phyloP scores from a whole-genome alignment of 1,284 basidiomycete genomes.

The Trametes hirsuta region DNA sequence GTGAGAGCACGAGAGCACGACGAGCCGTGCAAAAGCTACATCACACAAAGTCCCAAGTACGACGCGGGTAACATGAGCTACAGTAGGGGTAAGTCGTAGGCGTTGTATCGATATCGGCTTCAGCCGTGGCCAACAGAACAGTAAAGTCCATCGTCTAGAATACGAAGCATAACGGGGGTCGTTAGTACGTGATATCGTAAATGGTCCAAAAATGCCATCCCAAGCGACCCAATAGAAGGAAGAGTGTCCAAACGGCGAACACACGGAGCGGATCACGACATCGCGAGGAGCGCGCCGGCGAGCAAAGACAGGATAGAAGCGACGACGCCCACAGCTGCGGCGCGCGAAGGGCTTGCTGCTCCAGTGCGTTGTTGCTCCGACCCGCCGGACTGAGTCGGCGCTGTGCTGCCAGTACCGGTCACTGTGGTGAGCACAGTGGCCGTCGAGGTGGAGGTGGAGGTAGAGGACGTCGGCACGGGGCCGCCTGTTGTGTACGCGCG shows the following conservation, averaged over 20 bases:
- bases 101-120: neutral
- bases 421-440: constrained; percentile 7
- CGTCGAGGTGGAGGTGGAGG: neutral
- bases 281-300: constrained; percentile 2
- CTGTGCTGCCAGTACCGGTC: neutral
- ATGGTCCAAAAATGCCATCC: neutral
- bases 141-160: neutral
- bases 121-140: neutral
- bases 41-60: neutral
- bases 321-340: neutral
- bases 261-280: neutral
- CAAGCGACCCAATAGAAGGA: neutral
- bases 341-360: neutral
- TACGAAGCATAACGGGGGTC: neutral
- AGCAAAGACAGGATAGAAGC: neutral
- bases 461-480: constrained; percentile 2
- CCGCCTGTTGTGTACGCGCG: constrained; percentile 44
- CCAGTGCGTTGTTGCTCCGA: neutral
- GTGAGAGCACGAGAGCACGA: neutral
- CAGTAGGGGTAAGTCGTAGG: neutral
- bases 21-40: neutral
- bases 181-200: neutral
- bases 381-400: neutral
- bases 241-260: neutral
- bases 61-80: neutral